phyloP scores from a whole-genome alignment of 2,329 filamentous ascomycete species.

The Alternaria sp. region DNA sequence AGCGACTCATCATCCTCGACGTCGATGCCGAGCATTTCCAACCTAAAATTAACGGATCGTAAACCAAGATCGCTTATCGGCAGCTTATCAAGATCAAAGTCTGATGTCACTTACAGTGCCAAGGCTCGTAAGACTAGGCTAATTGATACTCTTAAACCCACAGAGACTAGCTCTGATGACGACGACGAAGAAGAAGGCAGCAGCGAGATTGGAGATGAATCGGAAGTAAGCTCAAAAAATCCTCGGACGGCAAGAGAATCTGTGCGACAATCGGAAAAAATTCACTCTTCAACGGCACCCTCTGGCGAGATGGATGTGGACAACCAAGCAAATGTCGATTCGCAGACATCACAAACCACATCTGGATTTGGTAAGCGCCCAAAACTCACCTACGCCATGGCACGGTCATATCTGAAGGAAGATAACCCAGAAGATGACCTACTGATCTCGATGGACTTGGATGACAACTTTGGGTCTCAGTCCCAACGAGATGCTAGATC shows the following conservation, averaged over 20 bases:
- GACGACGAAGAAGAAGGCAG: conserved; percentile 38
- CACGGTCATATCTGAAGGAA: conserved; percentile 68
- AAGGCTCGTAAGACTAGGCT: conserved; percentile 41
- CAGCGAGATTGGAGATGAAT: conserved; percentile 35
- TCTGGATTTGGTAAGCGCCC: conserved; percentile 41
- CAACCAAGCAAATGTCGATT: conserved; percentile 26
- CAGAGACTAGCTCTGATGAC: conserved; percentile 36
- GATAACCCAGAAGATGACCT: conserved; percentile 54
- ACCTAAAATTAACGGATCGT: conserved; percentile 42
- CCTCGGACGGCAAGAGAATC: not conserved
- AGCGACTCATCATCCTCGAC: conserved; percentile 36
- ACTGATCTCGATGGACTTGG: conserved; percentile 47
- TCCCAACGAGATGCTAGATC: conserved; percentile 27
- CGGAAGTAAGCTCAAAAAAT: not conserved
- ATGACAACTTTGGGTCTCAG: conserved; percentile 35
- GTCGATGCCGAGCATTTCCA: conserved; percentile 45
- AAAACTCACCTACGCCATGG: conserved; percentile 66
- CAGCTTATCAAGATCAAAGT: conserved; percentile 42
- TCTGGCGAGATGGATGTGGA: conserved; percentile 36
- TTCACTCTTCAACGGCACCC: not conserved
- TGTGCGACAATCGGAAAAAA: not conserved
- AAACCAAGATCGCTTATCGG: conserved; percentile 33
- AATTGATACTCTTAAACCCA: conserved; percentile 44
- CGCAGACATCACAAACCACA: conserved; percentile 40
- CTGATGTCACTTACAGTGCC: conserved; percentile 41